Percentiles rank a stretch among this genome's conserved stretches.
Evolutionary conservation across 345 rosid genomes (phyloP).

Genomic region (Salix suchowensis): DNA sequence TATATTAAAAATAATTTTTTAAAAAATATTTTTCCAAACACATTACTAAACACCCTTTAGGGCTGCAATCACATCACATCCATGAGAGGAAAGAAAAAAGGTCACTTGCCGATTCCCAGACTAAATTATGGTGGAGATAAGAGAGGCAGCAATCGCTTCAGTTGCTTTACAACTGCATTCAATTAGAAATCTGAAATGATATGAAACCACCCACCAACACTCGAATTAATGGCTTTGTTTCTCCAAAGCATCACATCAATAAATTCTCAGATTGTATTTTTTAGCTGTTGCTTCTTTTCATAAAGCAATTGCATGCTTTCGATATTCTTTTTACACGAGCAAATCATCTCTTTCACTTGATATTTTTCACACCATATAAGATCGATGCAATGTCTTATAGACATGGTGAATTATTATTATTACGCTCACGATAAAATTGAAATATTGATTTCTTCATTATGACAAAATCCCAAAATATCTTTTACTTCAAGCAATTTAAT

Average conservation of each 20-base stretch:
- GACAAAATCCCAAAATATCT: no score
- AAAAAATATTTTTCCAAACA: no score
- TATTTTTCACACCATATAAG: not conserved
- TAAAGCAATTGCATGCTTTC: not conserved
- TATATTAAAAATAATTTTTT: no score
- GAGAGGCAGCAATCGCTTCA: not conserved
- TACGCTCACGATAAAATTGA: no score
- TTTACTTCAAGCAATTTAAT: no score
- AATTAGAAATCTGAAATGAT: not conserved
- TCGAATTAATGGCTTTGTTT: not conserved
- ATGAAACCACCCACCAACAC: not conserved
- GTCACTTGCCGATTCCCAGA: not conserved
- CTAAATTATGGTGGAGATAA: constrained; percentile 9
- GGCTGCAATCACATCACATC: constrained; percentile 1
- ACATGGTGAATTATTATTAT: no score
- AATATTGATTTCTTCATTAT: no score
- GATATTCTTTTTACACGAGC: not conserved
- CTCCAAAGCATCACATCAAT: not conserved
- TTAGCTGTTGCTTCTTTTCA: not conserved
- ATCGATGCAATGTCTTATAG: no score
- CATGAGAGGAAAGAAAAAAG: not conserved
- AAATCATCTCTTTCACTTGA: not conserved
- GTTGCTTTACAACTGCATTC: constrained; percentile 1
- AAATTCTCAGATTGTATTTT: not conserved
- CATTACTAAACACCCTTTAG: no score